A percentile compares a stretch with the other conserved stretches of the same genome.
These are phyloP conservation scores for Paralagenidium karlingii DNA, from an alignment of 352 stramenopile species.

Conservation along the genomic window DNA sequence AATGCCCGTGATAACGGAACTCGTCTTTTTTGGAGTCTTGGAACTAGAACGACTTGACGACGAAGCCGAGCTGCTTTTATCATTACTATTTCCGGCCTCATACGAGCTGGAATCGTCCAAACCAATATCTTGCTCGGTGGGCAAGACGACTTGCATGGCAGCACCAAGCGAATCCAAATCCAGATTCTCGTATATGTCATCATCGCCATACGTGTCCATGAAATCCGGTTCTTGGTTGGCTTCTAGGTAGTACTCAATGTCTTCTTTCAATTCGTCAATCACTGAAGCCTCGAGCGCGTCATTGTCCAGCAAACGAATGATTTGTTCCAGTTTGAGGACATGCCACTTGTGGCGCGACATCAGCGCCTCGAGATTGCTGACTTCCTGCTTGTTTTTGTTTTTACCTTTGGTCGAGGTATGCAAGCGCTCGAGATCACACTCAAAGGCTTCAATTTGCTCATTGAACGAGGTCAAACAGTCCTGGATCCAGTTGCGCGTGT, in stretches of 20 bases:
- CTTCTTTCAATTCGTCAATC: conserved; percentile 95
- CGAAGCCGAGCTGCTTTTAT: background rate
- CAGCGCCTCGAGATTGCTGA: conserved; percentile 85
- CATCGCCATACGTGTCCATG: conserved; percentile 82
- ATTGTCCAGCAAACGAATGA: conserved; percentile 97
- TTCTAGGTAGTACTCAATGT: conserved; percentile 98
- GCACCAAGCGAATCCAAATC: conserved; percentile 87
- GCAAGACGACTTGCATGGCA: conserved; percentile 52
- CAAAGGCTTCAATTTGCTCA: conserved; percentile 82
- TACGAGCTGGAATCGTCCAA: conserved; percentile 29
- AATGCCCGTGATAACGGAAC: conserved; percentile 54
- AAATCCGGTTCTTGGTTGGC: conserved; percentile 89
- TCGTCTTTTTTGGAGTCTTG: conserved; percentile 62
- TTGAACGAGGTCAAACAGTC: conserved; percentile 71
- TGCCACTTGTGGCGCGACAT: conserved; percentile 94
- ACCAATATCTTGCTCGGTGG: conserved; percentile 56
- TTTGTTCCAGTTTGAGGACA: conserved; percentile 96
- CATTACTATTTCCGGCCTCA: background rate
- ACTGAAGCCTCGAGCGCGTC: conserved; percentile 85
- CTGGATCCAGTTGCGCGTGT: conserved; percentile 76
- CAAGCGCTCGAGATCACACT: conserved; percentile 71
- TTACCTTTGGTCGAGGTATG: conserved; percentile 86
- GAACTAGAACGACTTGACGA: conserved; percentile 10
- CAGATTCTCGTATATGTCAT: conserved; percentile 93
- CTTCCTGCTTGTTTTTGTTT: conserved; percentile 90